phyloP scores from a whole-genome alignment of 768 basidiomycete species.

The Sarcodon aspratus region DNA sequence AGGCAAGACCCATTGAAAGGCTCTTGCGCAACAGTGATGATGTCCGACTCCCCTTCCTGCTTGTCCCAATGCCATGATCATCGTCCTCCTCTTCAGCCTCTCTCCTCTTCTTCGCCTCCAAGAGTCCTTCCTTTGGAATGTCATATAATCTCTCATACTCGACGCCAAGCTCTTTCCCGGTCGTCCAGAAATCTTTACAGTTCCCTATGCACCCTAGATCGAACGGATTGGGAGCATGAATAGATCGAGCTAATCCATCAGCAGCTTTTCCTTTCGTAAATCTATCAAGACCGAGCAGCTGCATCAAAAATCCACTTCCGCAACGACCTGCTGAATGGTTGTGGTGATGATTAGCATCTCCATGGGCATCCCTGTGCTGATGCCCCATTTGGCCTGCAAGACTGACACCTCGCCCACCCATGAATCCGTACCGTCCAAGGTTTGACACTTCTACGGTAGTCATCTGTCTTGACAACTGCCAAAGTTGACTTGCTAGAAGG shows the following conservation, averaged over 20 bases:
- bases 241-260: slow-evolving; percentile 70
- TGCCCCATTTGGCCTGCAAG: slow-evolving; percentile 72
- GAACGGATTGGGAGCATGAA: slow-evolving; percentile 82
- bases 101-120: slow-evolving; percentile 53
- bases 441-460: slow-evolving; percentile 95
- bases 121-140: slow-evolving; percentile 78
- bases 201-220: slow-evolving; percentile 70
- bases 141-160: slow-evolving; percentile 88
- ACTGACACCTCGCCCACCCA: slow-evolving; percentile 80
- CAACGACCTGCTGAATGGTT: slow-evolving; percentile 26
- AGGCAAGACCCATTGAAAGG: slow-evolving; percentile 43
- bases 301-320: slow-evolving; percentile 68
- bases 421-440: slow-evolving; percentile 89
- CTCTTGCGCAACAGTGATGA: slow-evolving; percentile 26
- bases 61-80: slow-evolving; percentile 22
- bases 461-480: slow-evolving; percentile 91
- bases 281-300: slow-evolving; percentile 85
- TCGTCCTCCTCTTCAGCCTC: slow-evolving; percentile 44
- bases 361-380: slow-evolving; percentile 33
- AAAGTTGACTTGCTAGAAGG: slow-evolving; percentile 76
- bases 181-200: slow-evolving; percentile 92
- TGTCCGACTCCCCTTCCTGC: background rate
- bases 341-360: slow-evolving; percentile 34
- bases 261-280: slow-evolving; percentile 89
- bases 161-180: slow-evolving; percentile 75